Evolutionary conservation across 2,329 filamentous ascomycete genomes (phyloP), one percentile per base, ranked within the genome.

Genomic region (Sporothrix luriei): DNA sequence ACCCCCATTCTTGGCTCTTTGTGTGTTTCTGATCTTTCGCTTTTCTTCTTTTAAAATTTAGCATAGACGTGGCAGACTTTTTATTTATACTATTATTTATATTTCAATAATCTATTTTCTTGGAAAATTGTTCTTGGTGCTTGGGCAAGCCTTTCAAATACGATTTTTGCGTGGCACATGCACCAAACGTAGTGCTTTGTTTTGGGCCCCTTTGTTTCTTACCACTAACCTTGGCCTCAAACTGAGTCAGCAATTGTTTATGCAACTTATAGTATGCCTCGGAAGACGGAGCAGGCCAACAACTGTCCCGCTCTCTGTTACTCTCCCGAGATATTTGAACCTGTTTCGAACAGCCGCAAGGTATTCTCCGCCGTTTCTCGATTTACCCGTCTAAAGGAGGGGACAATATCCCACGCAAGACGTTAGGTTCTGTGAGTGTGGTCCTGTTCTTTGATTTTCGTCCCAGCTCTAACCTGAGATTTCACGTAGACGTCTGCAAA

Each of bases 41-140:
- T 54, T 33, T 54, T 16, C 19, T 29, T 29, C 3, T 43, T 38
- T 19, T 9, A 46, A 43, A 43, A 16, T n/a, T 16, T 61, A 46
- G 57, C 57, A 62, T 43, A 62, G 57, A 62, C 21, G 19, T 46
- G 21, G 57, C 38, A 46, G 57, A 62, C 21, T 43, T 40, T 21
- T 16, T 9, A 9, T 29, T 38, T 68, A 21, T 62, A 13, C 13
- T 59, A 4, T 54, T 43, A 19, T 57, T 21, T 33, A 33, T 33
- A 33, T 33, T 7, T 48, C 24, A 6, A 21, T 52, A 40, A 40
- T 40, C 21, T n/a, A 24, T 38, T 13, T 33, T 61, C 43, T 61
- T 43, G 55, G 43, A 24, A 10, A 21, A 21, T 24, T 24, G 2
- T 43, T 5, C 11, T 33, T 61, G 38, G 4, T 11, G 3, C 9